Evolutionary conservation across 148 eudicot genomes (phyloP).

Genomic region (Vaccinium macrocarpon): DNA sequence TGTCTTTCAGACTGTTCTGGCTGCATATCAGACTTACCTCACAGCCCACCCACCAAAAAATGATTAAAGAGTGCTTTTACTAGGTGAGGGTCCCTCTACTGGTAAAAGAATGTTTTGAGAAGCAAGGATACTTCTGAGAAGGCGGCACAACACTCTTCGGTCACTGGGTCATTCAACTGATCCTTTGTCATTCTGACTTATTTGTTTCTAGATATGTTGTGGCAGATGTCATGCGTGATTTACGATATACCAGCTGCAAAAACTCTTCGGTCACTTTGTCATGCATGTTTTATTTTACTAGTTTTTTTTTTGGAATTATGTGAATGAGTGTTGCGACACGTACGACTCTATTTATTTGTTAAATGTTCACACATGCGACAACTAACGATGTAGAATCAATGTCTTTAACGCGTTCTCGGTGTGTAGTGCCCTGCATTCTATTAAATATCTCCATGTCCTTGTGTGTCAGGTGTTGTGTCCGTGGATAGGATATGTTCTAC

Average conservation of each 20-base stretch:
- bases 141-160: no score
- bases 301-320: not conserved
- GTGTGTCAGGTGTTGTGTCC: not conserved
- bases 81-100: no score
- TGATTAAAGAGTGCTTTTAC: no score
- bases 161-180: no score
- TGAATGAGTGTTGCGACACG: not conserved
- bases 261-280: no score
- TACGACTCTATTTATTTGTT: not conserved
- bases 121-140: no score
- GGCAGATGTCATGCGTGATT: not conserved
- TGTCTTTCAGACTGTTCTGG: not conserved
- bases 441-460: no score
- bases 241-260: not conserved
- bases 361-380: not conserved
- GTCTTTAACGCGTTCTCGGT: not conserved
- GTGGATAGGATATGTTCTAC: no score
- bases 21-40: not conserved
- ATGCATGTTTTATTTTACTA: not conserved
- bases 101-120: no score
- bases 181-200: no score
- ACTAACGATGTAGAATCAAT: no score
- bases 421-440: not conserved
- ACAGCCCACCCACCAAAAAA: not conserved
- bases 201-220: no score